Evolutionary conservation across 2,329 filamentous ascomycete genomes (phyloP).

Genomic region (Fusarium sp.): DNA sequence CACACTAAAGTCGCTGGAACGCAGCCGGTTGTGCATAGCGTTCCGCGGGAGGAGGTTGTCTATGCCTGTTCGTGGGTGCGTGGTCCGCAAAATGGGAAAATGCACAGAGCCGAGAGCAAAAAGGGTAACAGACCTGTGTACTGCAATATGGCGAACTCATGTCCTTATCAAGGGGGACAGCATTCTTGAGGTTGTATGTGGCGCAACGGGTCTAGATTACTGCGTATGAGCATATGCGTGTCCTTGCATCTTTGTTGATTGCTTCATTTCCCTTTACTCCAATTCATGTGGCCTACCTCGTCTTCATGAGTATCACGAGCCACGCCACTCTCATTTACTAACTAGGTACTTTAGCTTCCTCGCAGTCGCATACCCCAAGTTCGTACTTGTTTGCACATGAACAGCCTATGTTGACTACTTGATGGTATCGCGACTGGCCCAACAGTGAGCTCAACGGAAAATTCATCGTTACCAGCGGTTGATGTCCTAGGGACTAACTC

Average conservation of each 20-base stretch:
- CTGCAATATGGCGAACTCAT: slow-evolving; percentile 23
- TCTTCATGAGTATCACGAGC: slow-evolving; percentile 38
- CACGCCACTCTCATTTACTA: slow-evolving; percentile 25
- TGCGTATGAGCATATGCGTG: slow-evolving; percentile 22
- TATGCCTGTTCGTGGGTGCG: slow-evolving; percentile 31
- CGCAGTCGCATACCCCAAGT: not conserved
- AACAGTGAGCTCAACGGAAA: slow-evolving; percentile 5
- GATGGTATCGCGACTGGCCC: slow-evolving; percentile 1
- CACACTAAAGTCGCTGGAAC: slow-evolving; percentile 38
- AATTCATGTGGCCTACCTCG: slow-evolving; percentile 38
- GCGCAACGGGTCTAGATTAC: slow-evolving; percentile 20
- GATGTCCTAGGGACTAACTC: slow-evolving; percentile 24
- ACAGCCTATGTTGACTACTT: not conserved
- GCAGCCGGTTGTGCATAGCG: slow-evolving; percentile 34
- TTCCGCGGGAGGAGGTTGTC: slow-evolving; percentile 28
- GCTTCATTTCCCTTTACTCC: slow-evolving; percentile 34
- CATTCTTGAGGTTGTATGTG: slow-evolving; percentile 37
- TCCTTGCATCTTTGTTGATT: slow-evolving; percentile 35
- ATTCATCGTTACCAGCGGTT: slow-evolving; percentile 12
- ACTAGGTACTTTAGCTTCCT: not conserved
- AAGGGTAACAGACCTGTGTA: slow-evolving; percentile 7
- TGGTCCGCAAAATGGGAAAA: slow-evolving; percentile 19
- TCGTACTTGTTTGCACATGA: not conserved
- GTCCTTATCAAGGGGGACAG: slow-evolving; percentile 22
- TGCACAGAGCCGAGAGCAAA: slow-evolving; percentile 3